phyloP scores from a whole-genome alignment of 345 rosid species.

The Pelargonium nanum region DNA sequence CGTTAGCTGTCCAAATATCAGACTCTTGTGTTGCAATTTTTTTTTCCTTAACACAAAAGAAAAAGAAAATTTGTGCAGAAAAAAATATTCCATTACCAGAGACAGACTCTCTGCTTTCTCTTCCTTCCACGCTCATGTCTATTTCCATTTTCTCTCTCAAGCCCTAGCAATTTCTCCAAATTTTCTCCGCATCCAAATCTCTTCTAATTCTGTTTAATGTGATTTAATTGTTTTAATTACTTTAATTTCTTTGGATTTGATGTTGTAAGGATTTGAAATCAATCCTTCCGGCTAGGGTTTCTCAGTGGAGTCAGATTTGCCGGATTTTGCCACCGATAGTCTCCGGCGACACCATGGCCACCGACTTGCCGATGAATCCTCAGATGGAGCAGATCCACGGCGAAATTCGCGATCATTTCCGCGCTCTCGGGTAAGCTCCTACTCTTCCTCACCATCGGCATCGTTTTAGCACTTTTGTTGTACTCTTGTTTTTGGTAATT shows the following conservation, averaged over 20 bases:
- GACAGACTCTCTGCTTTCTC: constrained; percentile 6
- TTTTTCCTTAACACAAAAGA: background rate
- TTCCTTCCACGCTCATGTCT: constrained; percentile 7
- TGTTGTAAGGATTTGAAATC: background rate
- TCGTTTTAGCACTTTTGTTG: background rate
- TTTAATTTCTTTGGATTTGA: background rate
- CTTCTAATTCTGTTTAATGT: background rate
- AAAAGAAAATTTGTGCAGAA: background rate
- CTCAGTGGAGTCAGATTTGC: constrained; percentile 4
- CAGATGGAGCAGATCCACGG: constrained; percentile 98
- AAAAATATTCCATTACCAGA: constrained; percentile 3
- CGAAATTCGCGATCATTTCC: constrained; percentile 81
- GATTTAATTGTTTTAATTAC: background rate
- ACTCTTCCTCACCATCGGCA: background rate
- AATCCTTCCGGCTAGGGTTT: background rate
- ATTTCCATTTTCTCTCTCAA: background rate
- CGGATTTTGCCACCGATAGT: no score
- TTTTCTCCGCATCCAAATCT: background rate
- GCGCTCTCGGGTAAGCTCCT: constrained; percentile 69
- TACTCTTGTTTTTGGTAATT: background rate
- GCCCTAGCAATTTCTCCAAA: background rate
- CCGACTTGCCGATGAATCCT: constrained; percentile 61
- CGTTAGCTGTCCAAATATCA: background rate
- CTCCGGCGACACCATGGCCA: constrained; percentile 42
- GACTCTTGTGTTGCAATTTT: background rate